Evolutionary conservation across 225 moss, liverwort and hornwort species (phyloP).

Genomic region (Sphagnum contortum): DNA sequence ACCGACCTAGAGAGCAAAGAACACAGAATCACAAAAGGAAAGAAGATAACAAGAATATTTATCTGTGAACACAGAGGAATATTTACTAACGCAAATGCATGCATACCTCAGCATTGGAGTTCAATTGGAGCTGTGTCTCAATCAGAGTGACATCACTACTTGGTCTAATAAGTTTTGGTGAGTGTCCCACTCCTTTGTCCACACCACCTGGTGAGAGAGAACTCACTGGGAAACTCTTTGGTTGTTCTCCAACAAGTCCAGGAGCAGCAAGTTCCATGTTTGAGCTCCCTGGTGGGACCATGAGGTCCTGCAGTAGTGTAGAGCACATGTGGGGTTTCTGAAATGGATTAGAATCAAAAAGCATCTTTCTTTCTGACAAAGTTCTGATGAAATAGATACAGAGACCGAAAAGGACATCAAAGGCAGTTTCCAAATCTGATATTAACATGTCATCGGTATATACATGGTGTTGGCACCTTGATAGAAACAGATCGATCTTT

Average conservation of each 20-base stretch:
- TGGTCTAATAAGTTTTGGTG: constrained; percentile 44
- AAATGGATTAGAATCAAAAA: too few relatives aligned
- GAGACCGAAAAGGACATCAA: too few relatives aligned
- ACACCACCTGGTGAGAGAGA: constrained; percentile 35
- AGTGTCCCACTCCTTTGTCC: constrained; percentile 43
- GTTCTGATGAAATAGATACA: too few relatives aligned
- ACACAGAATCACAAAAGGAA: too few relatives aligned
- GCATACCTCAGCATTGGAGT: constrained; percentile 42
- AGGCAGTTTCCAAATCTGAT: too few relatives aligned
- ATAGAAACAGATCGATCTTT: constrained; percentile 61
- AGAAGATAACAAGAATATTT: too few relatives aligned
- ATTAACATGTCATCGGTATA: too few relatives aligned
- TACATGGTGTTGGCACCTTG: constrained; percentile 35
- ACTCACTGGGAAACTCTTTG: constrained; percentile 28
- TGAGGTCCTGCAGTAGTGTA: constrained; percentile 49
- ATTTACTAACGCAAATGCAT: too few relatives aligned
- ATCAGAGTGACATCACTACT: constrained; percentile 59
- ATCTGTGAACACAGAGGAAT: too few relatives aligned
- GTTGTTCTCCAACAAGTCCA: constrained; percentile 16
- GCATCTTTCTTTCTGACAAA: too few relatives aligned
- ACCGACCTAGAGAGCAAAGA: constrained; percentile 50
- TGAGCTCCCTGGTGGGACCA: constrained; percentile 33
- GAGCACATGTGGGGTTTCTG: too few relatives aligned
- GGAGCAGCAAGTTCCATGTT: constrained; percentile 13
- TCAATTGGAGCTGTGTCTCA: constrained; percentile 40